phyloP scores from a whole-genome alignment of 768 basidiomycete species.

The Xerocomus potaroensis region DNA sequence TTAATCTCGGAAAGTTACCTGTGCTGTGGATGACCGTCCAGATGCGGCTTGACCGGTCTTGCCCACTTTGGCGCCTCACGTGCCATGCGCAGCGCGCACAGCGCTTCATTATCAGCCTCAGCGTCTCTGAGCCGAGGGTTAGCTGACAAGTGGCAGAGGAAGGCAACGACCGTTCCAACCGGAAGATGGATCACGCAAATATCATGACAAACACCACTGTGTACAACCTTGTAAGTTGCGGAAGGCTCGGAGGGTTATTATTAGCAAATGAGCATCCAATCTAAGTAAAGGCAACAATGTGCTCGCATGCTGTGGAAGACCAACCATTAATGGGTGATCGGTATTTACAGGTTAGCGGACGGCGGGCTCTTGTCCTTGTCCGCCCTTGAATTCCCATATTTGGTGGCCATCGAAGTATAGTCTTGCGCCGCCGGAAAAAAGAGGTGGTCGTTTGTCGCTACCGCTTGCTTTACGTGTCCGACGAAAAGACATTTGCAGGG shows the following conservation, averaged over 20 bases:
- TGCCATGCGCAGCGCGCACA: too few relatives aligned
- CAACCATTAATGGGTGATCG: not conserved
- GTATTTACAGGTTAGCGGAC: too few relatives aligned
- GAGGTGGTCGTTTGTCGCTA: not conserved
- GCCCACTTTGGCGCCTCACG: not conserved
- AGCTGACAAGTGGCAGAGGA: too few relatives aligned
- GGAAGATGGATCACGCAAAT: slow-evolving; percentile 13
- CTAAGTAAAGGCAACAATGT: not conserved
- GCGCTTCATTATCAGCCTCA: too few relatives aligned
- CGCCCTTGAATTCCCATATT: not conserved
- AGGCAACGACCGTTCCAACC: not conserved
- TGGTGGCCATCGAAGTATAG: too few relatives aligned
- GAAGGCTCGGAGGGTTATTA: slow-evolving; percentile 7
- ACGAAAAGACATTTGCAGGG: not conserved
- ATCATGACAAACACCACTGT: slow-evolving; percentile 4
- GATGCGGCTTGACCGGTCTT: slow-evolving; percentile 1
- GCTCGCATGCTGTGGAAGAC: slow-evolving; percentile 2
- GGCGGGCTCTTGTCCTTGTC: too few relatives aligned
- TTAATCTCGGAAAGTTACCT: slow-evolving; percentile 18
- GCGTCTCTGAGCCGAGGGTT: too few relatives aligned
- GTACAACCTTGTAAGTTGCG: slow-evolving; percentile 3
- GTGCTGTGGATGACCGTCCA: slow-evolving; percentile 6
- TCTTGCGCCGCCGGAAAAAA: not conserved
- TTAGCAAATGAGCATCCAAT: slow-evolving; percentile 11
- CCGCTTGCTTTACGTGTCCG: slow-evolving; percentile 10